These are phyloP conservation scores for Cicer cuneatum DNA, from an alignment of 306 rosid genomes.

Conservation along the genomic window DNA sequence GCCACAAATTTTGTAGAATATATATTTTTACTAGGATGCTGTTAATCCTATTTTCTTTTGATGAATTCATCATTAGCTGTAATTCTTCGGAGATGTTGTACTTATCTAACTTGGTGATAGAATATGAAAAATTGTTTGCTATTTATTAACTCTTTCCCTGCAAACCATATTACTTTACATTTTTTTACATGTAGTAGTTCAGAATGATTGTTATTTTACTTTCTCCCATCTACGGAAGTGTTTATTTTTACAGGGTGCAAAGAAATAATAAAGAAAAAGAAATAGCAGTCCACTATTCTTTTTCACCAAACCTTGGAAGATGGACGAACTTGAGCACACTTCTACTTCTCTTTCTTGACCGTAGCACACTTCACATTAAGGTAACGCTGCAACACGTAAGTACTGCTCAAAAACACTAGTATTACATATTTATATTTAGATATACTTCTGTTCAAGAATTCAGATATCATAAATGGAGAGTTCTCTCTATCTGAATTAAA, in stretches of 20 bases:
- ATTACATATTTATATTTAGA: slow-evolving; percentile 27
- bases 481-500: slow-evolving; percentile 5
- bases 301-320: slow-evolving; percentile 11
- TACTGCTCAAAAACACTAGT: not conserved
- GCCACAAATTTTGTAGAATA: slow-evolving; percentile 50
- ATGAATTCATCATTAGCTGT: slow-evolving; percentile 28
- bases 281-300: not conserved
- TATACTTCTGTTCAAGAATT: slow-evolving; percentile 2
- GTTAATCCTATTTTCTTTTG: slow-evolving; percentile 38
- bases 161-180: slow-evolving; percentile 1
- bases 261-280: slow-evolving; percentile 20
- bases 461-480: slow-evolving; percentile 5
- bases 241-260: slow-evolving; percentile 2
- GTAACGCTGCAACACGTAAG: not conserved
- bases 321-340: not conserved
- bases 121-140: slow-evolving; percentile 21
- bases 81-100: slow-evolving; percentile 18
- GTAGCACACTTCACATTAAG: slow-evolving; percentile 28
- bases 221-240: not conserved
- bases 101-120: slow-evolving; percentile 11
- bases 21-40: slow-evolving; percentile 24
- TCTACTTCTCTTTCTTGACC: slow-evolving; percentile 1
- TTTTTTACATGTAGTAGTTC: not conserved
- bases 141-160: not conserved
- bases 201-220: not conserved